Percentiles rank a stretch among this genome's conserved stretches.
These are phyloP conservation scores for Clonostachys sp. DNA, from an alignment of 2,329 filamentous ascomycete species.

Conservation along the genomic window DNA sequence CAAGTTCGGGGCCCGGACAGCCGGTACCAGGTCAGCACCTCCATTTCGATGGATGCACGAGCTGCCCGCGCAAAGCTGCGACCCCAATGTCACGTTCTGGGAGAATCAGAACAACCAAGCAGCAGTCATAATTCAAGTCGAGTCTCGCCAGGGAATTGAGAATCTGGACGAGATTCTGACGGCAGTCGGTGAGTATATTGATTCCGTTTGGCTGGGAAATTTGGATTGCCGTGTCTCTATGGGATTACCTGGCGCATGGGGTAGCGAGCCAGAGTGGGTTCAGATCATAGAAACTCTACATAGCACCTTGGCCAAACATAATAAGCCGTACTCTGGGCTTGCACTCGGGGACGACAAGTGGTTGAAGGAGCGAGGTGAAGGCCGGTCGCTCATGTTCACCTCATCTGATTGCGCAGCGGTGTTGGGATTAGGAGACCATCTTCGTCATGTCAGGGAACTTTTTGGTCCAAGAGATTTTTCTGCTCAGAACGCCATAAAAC, in stretches of 20 bases:
- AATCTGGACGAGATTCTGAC: slow-evolving; percentile 42
- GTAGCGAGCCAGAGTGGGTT: slow-evolving; percentile 35
- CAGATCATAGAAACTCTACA: slow-evolving; percentile 28
- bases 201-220: slow-evolving; percentile 39
- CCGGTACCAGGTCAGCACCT: slow-evolving; percentile 37
- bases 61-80: too few relatives aligned
- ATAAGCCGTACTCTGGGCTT: slow-evolving; percentile 34
- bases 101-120: slow-evolving; percentile 38
- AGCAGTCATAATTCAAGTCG: slow-evolving; percentile 43
- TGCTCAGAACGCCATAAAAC: too few relatives aligned
- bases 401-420: too few relatives aligned
- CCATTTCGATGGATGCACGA: slow-evolving; percentile 34
- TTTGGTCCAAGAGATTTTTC: too few relatives aligned
- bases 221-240: slow-evolving; percentile 40
- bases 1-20: slow-evolving; percentile 33
- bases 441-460: too few relatives aligned
- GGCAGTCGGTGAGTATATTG: slow-evolving; percentile 33
- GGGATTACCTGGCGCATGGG: slow-evolving; percentile 26
- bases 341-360: too few relatives aligned
- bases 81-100: slow-evolving; percentile 31
- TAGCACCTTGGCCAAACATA: slow-evolving; percentile 34
- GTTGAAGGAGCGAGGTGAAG: too few relatives aligned
- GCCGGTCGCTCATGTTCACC: too few relatives aligned
- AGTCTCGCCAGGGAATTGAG: slow-evolving; percentile 21
- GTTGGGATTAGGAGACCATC: too few relatives aligned